Base-by-base conservation (phyloP, 2,329 filamentous ascomycete species). In the Cladorrhinum sp. region DNA sequence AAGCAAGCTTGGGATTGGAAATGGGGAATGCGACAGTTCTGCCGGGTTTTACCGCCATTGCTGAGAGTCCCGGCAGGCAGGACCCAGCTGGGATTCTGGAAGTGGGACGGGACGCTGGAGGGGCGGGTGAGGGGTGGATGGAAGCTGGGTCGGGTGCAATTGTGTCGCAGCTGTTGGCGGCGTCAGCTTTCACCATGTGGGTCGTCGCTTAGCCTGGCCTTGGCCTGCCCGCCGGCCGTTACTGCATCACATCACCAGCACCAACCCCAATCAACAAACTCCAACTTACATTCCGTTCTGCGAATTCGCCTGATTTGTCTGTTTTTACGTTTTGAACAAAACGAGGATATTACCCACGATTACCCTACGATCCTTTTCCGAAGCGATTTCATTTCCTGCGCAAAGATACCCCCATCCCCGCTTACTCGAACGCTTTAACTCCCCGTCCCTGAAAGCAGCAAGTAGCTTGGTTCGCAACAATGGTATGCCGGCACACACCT, bases 401-500 rank as follows among this genome's bases (percentile, higher is more conserved):
- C 41, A 22, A 45, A 6, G 36, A 41, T 41, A 41, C 36, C 36
- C 16, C 4, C 6, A 41, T 8, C 36, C 18, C 53, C 20, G 38
- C 12, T n/a, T n/a, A n/a, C n/a, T n/a, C n/a, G 13, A 32, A 32
- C 29, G 29, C 6, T 32, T 32, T 32, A 32, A 4, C 5, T 13
- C 10, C 16, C 16, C 36, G 36, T 13, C 16, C 10, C 10, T 13
- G 13, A 18, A 38, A 38, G 48, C 55, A 41, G 36, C 36, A 41
- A 13, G 3, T 20, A 50, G 45, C 38, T 49, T 8, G 36, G 5
- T 41, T 41, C 54, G 24, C 53, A 50, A 8, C 60, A 65, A 25
- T 65, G 65, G 66, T 68, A 29, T 45, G 66, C n/a, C n/a, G n/a
- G n/a, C n/a, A 13, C 29, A 32, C 13, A 13, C 7, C 29, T 32